Percentiles rank a stretch among this genome's conserved stretches.
Conservation (phyloP, 75 land plant species). For the Cryptomeria japonica region DNA sequence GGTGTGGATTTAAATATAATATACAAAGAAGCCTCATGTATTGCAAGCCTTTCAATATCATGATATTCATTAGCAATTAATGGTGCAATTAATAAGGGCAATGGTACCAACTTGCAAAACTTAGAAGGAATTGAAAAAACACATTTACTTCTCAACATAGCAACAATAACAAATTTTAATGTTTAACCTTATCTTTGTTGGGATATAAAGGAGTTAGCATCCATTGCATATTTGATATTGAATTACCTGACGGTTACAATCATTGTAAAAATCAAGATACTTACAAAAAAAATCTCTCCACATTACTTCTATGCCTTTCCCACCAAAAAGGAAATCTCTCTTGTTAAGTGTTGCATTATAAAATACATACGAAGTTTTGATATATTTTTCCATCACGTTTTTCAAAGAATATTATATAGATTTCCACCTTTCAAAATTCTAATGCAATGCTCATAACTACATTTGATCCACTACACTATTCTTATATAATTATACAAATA, state of each 20-base stretch:
- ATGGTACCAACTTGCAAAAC: not conserved
- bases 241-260: not conserved
- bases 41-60: not conserved
- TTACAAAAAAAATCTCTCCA: constrained; percentile 22
- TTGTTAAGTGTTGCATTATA: too few species aligned
- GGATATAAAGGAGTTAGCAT: not conserved
- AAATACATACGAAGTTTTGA: too few species aligned
- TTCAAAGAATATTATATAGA: too few species aligned
- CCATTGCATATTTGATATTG: not conserved
- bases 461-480: too few species aligned
- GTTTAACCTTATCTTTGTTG: not conserved
- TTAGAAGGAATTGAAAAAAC: not conserved
- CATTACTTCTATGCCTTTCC: too few species aligned
- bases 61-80: not conserved
- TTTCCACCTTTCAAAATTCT: too few species aligned
- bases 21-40: constrained; percentile 33
- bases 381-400: too few species aligned
- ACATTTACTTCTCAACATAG: not conserved
- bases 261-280: not conserved
- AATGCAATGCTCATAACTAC: too few species aligned
- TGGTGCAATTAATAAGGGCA: not conserved
- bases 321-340: too few species aligned
- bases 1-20: too few species aligned
- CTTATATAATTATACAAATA: too few species aligned
- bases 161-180: not conserved